A percentile compares a stretch with the other conserved stretches of the same genome.
Conservation (phyloP, 768 basidiomycete genomes). For the Phaeotremella fagi region DNA sequence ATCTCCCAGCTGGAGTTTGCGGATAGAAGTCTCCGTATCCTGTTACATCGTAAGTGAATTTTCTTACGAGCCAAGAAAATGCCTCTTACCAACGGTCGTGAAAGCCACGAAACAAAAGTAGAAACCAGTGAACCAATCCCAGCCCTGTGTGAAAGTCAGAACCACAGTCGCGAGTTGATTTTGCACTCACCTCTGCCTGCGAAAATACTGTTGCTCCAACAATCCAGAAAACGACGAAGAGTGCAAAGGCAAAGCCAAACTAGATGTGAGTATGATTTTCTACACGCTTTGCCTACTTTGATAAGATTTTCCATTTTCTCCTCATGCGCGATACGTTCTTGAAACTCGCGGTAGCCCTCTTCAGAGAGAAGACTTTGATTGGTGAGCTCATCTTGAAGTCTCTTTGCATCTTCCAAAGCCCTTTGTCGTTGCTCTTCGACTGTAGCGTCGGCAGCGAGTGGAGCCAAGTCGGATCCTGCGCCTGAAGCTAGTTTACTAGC, state of each 20-base stretch:
- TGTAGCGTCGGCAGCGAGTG: background rate
- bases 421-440: background rate
- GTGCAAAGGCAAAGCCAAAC: slow-evolving; percentile 55
- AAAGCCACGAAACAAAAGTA: slow-evolving; percentile 33
- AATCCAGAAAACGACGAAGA: slow-evolving; percentile 76
- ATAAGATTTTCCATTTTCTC: slow-evolving; percentile 56
- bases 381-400: slow-evolving; percentile 20
- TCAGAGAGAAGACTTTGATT: slow-evolving; percentile 22
- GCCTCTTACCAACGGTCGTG: slow-evolving; percentile 17
- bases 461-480: slow-evolving; percentile 13
- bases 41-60: background rate
- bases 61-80: background rate
- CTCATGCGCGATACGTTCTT: slow-evolving; percentile 38
- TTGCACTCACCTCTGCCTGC: slow-evolving; percentile 16
- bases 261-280: slow-evolving; percentile 11
- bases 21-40: slow-evolving; percentile 20
- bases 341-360: slow-evolving; percentile 34
- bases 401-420: background rate
- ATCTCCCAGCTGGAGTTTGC: slow-evolving; percentile 18
- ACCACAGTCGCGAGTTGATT: background rate
- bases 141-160: background rate
- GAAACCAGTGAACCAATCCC: slow-evolving; percentile 23
- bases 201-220: slow-evolving; percentile 29
- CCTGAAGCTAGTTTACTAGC: slow-evolving; percentile 57
- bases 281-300: slow-evolving; percentile 51